Base-by-base conservation (phyloP, 495 filamentous ascomycete genomes). In the Aspergillus sparsus region DNA sequence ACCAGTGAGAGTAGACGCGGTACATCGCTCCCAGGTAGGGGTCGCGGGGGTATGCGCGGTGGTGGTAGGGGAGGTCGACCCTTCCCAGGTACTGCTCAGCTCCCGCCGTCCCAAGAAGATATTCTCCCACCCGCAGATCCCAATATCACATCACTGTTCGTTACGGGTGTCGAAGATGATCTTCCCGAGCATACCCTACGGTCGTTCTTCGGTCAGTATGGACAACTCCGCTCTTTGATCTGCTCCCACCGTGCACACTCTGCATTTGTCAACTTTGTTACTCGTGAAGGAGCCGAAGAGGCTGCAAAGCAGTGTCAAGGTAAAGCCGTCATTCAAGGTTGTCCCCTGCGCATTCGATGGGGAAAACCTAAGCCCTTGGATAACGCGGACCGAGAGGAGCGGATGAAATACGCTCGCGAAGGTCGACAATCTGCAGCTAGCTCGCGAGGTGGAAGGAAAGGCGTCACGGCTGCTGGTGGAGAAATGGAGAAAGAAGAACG, bases 171-270 rank as follows among this genome's bases (percentile, higher is more conserved):
- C 11, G 94, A 98, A 71, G 94, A 98, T 71, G 94, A 98, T 65
- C 81, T 98, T 5, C 92, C 94, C 12, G 94, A 98, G 70, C 87
- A 93, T 74, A 87, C 89, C 61, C 79, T 98, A 41, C 89, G 95
- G 15, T 87, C 90, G 7, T 94, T 94, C 80, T 98, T 98, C 76
- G 82, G 87, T 32, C 82, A 87, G 39, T 96, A 91, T 63, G 94
- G 94, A 50, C 85, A 87, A 64, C 85, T 98, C 53, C 90, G 93
- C 56, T 94, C 90, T 4, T 70, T 98, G 16, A 87, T 98, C 49
- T 97, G 95, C 73, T 95, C 92, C 11, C 94, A 98, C 73, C 93
- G 96, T 73, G 90, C 94, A 7, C 95, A 97, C 68, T 96, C 91
- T 66, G 94, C 95, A 0, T 98, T 97, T 66, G 83, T 98, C 73